Evolutionary conservation across 768 basidiomycete species (phyloP).

Genomic region (Hypholoma sublateritium): DNA sequence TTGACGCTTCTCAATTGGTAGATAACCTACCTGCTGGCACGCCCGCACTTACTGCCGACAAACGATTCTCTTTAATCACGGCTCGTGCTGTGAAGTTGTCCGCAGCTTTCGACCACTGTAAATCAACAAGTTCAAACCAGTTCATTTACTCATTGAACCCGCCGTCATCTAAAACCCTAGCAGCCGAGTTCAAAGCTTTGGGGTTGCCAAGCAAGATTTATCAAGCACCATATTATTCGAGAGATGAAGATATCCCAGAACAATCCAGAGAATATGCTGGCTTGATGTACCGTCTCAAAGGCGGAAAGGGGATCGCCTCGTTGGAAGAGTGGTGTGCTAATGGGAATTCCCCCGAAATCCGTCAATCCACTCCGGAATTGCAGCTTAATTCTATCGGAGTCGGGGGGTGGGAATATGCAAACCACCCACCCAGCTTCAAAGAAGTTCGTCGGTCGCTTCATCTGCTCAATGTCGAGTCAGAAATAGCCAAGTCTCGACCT

Average conservation of each 20-base stretch:
- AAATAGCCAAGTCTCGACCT: conserved; percentile 11
- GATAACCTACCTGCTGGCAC: not conserved
- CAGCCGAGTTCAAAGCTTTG: conserved; percentile 41
- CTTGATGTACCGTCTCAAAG: conserved; percentile 67
- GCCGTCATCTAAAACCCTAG: conserved; percentile 49
- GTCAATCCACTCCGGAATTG: not conserved
- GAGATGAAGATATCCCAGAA: conserved; percentile 64
- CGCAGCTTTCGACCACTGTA: conserved; percentile 27
- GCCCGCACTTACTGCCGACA: conserved; percentile 6
- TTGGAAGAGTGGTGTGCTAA: conserved; percentile 58
- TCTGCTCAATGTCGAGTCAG: conserved; percentile 23
- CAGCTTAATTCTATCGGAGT: conserved; percentile 31
- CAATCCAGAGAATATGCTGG: conserved; percentile 79
- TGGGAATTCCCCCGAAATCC: not conserved
- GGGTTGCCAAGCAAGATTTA: conserved; percentile 65
- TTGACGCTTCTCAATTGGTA: not conserved
- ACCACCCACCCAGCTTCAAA: conserved; percentile 60
- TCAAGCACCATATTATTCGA: conserved; percentile 79
- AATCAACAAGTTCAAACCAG: conserved; percentile 30
- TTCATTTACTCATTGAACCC: conserved; percentile 51
- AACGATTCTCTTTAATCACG: conserved; percentile 17
- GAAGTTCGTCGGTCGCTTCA: conserved; percentile 57
- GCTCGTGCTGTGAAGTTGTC: conserved; percentile 28
- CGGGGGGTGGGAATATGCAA: conserved; percentile 82
- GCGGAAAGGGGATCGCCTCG: conserved; percentile 52